Evolutionary conservation across 805 yeast genomes (phyloP).

Genomic region (Saccharomycopsis sp.): DNA sequence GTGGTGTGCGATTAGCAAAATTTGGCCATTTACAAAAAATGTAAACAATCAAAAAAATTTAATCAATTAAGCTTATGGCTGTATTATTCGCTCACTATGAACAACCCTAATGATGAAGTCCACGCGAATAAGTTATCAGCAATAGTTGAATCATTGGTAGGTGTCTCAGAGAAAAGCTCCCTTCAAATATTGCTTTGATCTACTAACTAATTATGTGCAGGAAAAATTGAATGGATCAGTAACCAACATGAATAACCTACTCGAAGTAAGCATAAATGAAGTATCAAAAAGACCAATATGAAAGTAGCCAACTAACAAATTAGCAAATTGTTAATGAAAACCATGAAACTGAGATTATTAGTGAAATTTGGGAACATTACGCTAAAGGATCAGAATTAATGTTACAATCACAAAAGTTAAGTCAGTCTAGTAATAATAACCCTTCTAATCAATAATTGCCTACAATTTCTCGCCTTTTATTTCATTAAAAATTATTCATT

Average conservation of each 20-base stretch:
- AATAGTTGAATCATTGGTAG: conserved; percentile 17
- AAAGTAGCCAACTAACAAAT: neutral
- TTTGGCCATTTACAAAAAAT: no score
- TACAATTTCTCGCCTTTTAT: no score
- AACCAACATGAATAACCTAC: conserved; percentile 8
- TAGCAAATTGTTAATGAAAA: conserved; percentile 16
- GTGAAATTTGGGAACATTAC: conserved; percentile 21
- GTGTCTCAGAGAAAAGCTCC: neutral
- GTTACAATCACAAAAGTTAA: conserved; percentile 14
- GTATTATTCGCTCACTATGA: no score
- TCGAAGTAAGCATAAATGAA: conserved; percentile 9
- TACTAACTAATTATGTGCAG: conserved; percentile 5
- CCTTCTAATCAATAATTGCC: neutral
- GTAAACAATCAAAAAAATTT: no score
- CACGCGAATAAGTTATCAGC: conserved; percentile 19
- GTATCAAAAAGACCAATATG: neutral
- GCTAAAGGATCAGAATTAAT: conserved; percentile 20
- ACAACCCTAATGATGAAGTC: conserved; percentile 22
- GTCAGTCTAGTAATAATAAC: neutral
- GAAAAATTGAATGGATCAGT: conserved; percentile 17
- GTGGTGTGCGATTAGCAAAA: no score
- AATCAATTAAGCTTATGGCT: no score
- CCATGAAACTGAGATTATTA: conserved; percentile 20
- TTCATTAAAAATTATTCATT: neutral
- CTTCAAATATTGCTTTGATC: neutral